phyloP scores from a whole-genome alignment of 2,329 filamentous ascomycete species.

The Apiospora pterosperma region DNA sequence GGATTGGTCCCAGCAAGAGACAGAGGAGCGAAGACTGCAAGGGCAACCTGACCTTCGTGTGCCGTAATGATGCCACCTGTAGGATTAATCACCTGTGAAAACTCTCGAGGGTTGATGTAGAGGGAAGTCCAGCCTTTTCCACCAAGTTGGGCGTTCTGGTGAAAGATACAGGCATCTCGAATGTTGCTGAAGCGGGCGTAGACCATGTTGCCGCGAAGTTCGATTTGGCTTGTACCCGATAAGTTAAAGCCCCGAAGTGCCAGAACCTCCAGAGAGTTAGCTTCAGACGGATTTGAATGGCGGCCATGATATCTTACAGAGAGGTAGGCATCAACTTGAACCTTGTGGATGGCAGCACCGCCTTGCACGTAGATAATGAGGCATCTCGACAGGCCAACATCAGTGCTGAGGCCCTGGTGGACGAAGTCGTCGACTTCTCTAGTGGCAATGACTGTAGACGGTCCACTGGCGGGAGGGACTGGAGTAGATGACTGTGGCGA shows the following conservation, averaged over 20 bases:
- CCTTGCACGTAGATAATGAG: slow-evolving; percentile 36
- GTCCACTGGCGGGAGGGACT: not conserved
- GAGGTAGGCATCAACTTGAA: slow-evolving; percentile 42
- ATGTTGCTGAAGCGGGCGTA: slow-evolving; percentile 59
- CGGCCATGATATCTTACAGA: slow-evolving; percentile 32
- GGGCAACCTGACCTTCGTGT: slow-evolving; percentile 53
- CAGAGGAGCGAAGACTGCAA: slow-evolving; percentile 40
- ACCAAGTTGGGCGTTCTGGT: slow-evolving; percentile 40
- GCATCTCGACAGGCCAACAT: slow-evolving; percentile 42
- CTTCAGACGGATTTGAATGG: slow-evolving; percentile 1
- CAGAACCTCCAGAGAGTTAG: slow-evolving; percentile 24
- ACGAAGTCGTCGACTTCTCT: not conserved
- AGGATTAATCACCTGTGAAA: slow-evolving; percentile 29
- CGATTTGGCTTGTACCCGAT: slow-evolving; percentile 35
- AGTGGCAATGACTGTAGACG: not conserved
- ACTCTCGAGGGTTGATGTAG: slow-evolving; percentile 42
- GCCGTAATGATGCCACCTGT: slow-evolving; percentile 30
- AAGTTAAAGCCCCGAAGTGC: slow-evolving; percentile 34
- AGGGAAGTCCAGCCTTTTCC: slow-evolving; percentile 42
- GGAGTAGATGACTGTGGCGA: slow-evolving; percentile 37
- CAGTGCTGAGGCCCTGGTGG: slow-evolving; percentile 36
- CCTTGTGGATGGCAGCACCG: slow-evolving; percentile 22
- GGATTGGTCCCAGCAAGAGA: slow-evolving; percentile 13
- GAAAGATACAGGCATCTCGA: slow-evolving; percentile 52
- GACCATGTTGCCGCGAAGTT: slow-evolving; percentile 37